Percentiles rank a stretch among this genome's conserved stretches.
Evolutionary conservation across 495 filamentous ascomycete species (phyloP).

Genomic region (Symbiotaphrina buchneri): DNA sequence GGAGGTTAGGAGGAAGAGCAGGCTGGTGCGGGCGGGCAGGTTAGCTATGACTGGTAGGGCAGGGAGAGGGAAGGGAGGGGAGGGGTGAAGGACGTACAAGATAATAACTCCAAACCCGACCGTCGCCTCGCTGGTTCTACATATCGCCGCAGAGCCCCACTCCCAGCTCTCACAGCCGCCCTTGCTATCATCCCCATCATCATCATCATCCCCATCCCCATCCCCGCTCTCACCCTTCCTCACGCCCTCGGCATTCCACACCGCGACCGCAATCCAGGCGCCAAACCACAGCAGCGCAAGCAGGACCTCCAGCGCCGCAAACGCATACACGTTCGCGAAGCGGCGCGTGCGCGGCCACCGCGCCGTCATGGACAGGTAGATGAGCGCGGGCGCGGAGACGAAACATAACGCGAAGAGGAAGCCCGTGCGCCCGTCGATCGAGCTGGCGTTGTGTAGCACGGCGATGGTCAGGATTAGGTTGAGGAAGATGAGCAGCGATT

Average conservation of each 20-base stretch:
- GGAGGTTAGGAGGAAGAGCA: conserved; percentile 51
- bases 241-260: conserved; percentile 29
- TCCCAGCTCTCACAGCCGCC: conserved; percentile 25
- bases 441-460: conserved; percentile 39
- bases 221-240: conserved; percentile 11
- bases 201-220: too few species aligned
- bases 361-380: conserved; percentile 67
- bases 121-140: conserved; percentile 51
- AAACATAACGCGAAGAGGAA: conserved; percentile 69
- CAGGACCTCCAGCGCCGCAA: conserved; percentile 48
- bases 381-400: conserved; percentile 56
- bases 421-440: conserved; percentile 41
- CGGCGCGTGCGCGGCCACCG: conserved; percentile 62
- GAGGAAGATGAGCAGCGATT: conserved; percentile 44
- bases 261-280: conserved; percentile 55
- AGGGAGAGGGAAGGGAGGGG: neutral
- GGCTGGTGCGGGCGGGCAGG: conserved; percentile 20
- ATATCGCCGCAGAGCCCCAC: conserved; percentile 30
- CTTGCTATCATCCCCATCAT: conserved; percentile 11
- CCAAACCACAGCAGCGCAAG: conserved; percentile 68
- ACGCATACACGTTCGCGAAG: conserved; percentile 64
- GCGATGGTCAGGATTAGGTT: conserved; percentile 51
- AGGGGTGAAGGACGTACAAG: conserved; percentile 32
- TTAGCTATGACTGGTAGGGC: neutral
- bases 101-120: conserved; percentile 64